Evolutionary conservation across 305 asterid genomes (phyloP), one percentile per base, ranked within the genome.

Genomic region (Rubia tinctorum): DNA sequence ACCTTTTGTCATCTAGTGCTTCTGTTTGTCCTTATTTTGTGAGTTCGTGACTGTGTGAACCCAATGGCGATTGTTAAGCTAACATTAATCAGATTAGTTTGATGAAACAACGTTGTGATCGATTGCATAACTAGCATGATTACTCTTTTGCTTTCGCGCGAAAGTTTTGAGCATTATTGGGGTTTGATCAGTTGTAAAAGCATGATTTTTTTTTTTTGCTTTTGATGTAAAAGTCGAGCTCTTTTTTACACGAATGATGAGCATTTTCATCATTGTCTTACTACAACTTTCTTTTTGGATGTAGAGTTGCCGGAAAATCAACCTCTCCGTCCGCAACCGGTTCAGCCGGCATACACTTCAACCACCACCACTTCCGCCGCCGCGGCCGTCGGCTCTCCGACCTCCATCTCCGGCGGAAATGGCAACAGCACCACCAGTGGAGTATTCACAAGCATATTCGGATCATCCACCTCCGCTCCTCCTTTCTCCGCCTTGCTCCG

Each of bases 241-340:
- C 18, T 79, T 80, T 79, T 73, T 61, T 23, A 61, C 42, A 78
- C 25, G 15, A 13, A 43, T 56, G 69, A 55, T 71, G 72, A 45
- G 27, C 64, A 66, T 75, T 78, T 45, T 76, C 72, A 56, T 80
- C 73, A 71, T 80, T 66, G 49, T 76, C 39, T 80, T 39, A 43
- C 43, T 25, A 43, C 49, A 40, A 64, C 69, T 75, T 73, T 65
- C 70, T 68, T 81, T 60, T 30, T 55, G 12, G 64, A 42, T 27
- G 79, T 78, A 77, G 98, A 91, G 42, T 56, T 90, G 82, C 94
- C 88, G 2, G 95, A 88, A 80, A 91, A 85, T 84, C 94, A 75
- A 58, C 75, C 53, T n/a, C 69, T 73, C 7, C 79, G 78, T 44
- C 68, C 80, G 25, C 90, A 86, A 13, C 83, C 78, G 11, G 74